A percentile compares a stretch with the other conserved stretches of the same genome.
phyloP scores from a whole-genome alignment of 2,329 filamentous ascomycete genomes.

The Orbilia brochopaga region DNA sequence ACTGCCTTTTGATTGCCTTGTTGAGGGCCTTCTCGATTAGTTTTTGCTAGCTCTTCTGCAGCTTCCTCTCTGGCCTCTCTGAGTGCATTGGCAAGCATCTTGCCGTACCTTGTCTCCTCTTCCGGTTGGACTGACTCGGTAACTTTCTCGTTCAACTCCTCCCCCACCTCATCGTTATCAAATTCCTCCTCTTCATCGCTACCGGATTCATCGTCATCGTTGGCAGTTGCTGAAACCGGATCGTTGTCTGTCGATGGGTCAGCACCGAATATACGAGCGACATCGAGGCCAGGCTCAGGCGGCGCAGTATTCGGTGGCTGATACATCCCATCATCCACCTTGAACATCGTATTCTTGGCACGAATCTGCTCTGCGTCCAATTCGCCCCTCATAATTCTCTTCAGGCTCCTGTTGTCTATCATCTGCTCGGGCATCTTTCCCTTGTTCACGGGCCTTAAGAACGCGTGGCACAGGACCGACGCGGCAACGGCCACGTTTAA shows the following conservation, averaged over 20 bases:
- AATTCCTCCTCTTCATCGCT: constrained; percentile 4
- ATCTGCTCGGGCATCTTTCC: constrained; percentile 2
- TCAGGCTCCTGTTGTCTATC: constrained; percentile 8
- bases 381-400: background rate
- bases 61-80: too few relatives aligned
- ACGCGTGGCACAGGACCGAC: constrained; percentile 74
- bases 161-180: background rate
- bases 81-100: too few relatives aligned
- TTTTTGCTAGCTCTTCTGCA: background rate
- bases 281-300: too few relatives aligned
- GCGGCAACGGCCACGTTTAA: constrained; percentile 92
- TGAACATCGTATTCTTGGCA: constrained; percentile 24
- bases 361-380: background rate
- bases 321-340: constrained; percentile 38
- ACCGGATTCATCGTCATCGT: background rate
- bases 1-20: too few relatives aligned
- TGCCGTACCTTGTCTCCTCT: too few relatives aligned
- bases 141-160: too few relatives aligned
- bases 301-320: constrained; percentile 8
- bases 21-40: background rate
- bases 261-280: too few relatives aligned
- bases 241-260: too few relatives aligned
- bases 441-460: constrained; percentile 61
- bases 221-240: too few relatives aligned
- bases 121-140: too few relatives aligned